Conservation (phyloP, 441 rosid species). For the Croton laevigatus region DNA sequence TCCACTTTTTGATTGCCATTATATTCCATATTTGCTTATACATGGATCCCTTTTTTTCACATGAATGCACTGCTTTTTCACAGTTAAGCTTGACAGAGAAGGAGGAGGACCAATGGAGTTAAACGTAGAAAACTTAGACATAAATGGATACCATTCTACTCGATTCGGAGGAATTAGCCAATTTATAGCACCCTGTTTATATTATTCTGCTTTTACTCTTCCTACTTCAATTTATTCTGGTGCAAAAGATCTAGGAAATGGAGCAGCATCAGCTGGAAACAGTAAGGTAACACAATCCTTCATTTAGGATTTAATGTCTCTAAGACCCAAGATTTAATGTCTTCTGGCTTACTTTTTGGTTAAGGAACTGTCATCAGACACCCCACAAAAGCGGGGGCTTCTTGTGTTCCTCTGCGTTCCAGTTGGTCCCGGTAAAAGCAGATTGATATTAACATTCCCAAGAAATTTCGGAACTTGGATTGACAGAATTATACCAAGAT, state of each 20-base stretch:
- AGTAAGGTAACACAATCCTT: slow-evolving; percentile 31
- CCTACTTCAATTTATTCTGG: slow-evolving; percentile 18
- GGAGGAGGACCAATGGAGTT: slow-evolving; percentile 74
- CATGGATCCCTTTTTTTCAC: background rate
- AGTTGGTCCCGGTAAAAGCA: slow-evolving; percentile 79
- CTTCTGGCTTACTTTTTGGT: background rate
- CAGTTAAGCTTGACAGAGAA: slow-evolving; percentile 78
- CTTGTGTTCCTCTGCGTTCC: slow-evolving; percentile 75
- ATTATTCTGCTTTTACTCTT: slow-evolving; percentile 40
- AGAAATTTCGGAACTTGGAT: slow-evolving; percentile 63
- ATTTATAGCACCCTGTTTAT: slow-evolving; percentile 71
- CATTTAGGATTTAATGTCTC: background rate
- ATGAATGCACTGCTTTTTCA: slow-evolving; percentile 19
- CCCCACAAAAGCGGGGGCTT: slow-evolving; percentile 32
- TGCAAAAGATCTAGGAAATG: slow-evolving; percentile 33
- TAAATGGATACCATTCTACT: slow-evolving; percentile 39
- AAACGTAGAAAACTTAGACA: slow-evolving; percentile 38
- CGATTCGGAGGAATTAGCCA: slow-evolving; percentile 39
- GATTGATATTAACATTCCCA: slow-evolving; percentile 72
- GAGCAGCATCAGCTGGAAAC: slow-evolving; percentile 34
- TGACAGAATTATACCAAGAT: slow-evolving; percentile 68
- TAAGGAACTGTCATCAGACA: slow-evolving; percentile 28
- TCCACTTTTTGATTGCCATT: background rate
- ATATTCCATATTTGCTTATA: background rate
- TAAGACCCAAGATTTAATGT: background rate